Conservation (phyloP, 2,329 filamentous ascomycete genomes). For the Colletotrichum eleusines region DNA sequence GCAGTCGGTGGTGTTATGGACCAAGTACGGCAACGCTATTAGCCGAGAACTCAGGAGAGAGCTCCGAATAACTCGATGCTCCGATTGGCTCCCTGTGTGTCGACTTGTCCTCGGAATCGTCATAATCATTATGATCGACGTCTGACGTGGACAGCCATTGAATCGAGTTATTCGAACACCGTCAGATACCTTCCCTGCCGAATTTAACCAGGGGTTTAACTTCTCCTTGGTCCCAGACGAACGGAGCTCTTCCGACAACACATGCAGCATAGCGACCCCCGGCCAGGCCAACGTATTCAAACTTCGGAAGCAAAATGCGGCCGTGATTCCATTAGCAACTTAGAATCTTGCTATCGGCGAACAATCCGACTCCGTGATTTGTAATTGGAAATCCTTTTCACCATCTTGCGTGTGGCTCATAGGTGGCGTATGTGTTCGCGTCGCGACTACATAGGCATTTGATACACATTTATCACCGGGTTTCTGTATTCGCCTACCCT, state of each 20-base stretch:
- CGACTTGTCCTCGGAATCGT: neutral
- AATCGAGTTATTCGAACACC: neutral
- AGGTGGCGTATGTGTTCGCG: neutral
- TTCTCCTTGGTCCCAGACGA: neutral
- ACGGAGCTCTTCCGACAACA: neutral
- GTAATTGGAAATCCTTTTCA: neutral
- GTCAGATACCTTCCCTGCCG: neutral
- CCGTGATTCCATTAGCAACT: neutral
- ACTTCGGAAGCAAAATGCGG: neutral
- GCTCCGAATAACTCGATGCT: neutral
- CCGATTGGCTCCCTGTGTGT: neutral
- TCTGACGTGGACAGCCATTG: conserved; percentile 1
- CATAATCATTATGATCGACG: neutral
- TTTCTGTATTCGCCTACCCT: neutral
- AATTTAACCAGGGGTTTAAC: neutral
- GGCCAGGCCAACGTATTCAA: neutral
- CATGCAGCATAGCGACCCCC: neutral
- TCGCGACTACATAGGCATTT: neutral
- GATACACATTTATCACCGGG: neutral
- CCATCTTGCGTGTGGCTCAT: neutral
- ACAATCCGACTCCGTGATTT: neutral
- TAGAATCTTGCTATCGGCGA: neutral
- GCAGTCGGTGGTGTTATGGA: neutral
- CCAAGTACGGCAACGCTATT: neutral
- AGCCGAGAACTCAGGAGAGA: neutral